Evolutionary conservation across 768 basidiomycete species (phyloP).

Genomic region (Leucosporidium scottii): DNA sequence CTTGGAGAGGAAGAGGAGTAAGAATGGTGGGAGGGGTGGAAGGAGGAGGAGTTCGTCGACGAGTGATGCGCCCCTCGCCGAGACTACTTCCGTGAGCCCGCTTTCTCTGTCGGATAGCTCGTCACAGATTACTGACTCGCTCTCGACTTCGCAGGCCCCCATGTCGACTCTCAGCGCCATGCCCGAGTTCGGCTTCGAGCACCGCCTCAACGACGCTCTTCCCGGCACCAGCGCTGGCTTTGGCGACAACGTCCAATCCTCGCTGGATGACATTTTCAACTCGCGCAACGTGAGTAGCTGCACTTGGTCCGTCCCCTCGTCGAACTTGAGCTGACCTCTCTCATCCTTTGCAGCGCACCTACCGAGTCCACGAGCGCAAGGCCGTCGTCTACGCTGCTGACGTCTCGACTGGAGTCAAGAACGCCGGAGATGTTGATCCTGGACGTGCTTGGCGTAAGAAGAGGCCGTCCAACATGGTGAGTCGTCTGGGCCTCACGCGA

Average conservation of each 20-base stretch:
- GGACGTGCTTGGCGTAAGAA: constrained; percentile 81
- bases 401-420: constrained; percentile 52
- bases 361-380: constrained; percentile 71
- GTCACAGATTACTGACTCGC: too few relatives aligned
- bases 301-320: not conserved
- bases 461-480: constrained; percentile 88
- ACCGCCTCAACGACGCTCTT: constrained; percentile 28
- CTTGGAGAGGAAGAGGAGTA: constrained; percentile 13
- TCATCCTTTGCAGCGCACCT: constrained; percentile 51
- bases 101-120: too few relatives aligned
- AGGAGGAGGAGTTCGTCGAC: constrained; percentile 70
- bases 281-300: constrained; percentile 42
- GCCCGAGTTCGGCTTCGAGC: constrained; percentile 25
- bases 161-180: constrained; percentile 19
- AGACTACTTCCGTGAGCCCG: constrained; percentile 12
- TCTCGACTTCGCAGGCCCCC: not conserved
- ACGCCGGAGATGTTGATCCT: constrained; percentile 72
- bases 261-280: constrained; percentile 50
- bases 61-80: constrained; percentile 56
- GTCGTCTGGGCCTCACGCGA: constrained; percentile 31
- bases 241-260: constrained; percentile 52
- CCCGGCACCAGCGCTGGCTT: not conserved
- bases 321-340: not conserved
- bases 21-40: not conserved
- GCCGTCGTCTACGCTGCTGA: constrained; percentile 74